Evolutionary conservation across 1,284 basidiomycete genomes (phyloP).

Genomic region (Ustilago xerochloae): DNA sequence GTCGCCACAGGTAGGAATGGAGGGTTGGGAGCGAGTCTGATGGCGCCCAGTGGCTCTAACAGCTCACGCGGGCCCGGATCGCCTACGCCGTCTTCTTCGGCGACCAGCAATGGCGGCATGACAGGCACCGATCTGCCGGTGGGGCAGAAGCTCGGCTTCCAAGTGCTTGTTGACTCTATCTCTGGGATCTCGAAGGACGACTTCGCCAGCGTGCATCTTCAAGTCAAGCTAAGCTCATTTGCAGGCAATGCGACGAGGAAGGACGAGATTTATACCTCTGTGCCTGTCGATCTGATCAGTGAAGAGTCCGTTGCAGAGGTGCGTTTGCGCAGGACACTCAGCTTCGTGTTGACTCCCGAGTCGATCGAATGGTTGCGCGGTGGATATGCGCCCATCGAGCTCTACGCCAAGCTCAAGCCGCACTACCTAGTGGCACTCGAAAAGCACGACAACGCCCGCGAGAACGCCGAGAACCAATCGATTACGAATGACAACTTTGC

Average conservation of each 20-base stretch:
- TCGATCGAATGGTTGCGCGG: conserved; percentile 43
- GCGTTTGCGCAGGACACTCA: conserved; percentile 53
- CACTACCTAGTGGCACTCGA: conserved; percentile 47
- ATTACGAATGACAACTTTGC: conserved; percentile 9
- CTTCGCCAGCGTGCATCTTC: conserved; percentile 50
- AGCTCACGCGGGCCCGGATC: conserved; percentile 23
- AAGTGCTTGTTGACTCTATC: conserved; percentile 54
- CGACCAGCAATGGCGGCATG: conserved; percentile 3
- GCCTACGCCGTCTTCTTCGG: conserved; percentile 25
- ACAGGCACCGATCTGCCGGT: conserved; percentile 25
- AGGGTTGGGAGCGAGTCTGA: conserved; percentile 12
- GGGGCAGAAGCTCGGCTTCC: conserved; percentile 58
- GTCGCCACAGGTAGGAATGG: conserved; percentile 9
- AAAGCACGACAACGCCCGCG: conserved; percentile 42
- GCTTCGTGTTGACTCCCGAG: conserved; percentile 52
- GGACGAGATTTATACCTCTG: conserved; percentile 57
- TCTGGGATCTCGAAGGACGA: conserved; percentile 47
- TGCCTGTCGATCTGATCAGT: conserved; percentile 45
- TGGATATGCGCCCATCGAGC: conserved; percentile 50
- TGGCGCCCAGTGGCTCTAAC: conserved; percentile 22
- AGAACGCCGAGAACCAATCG: conserved; percentile 9
- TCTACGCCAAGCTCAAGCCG: conserved; percentile 46
- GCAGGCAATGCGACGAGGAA: conserved; percentile 44
- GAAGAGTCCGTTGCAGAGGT: conserved; percentile 40
- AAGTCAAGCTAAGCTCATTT: conserved; percentile 57